A percentile compares a stretch with the other conserved stretches of the same genome.
Conservation (phyloP, 352 stramenopile species). For the Pythium folliculosum region DNA sequence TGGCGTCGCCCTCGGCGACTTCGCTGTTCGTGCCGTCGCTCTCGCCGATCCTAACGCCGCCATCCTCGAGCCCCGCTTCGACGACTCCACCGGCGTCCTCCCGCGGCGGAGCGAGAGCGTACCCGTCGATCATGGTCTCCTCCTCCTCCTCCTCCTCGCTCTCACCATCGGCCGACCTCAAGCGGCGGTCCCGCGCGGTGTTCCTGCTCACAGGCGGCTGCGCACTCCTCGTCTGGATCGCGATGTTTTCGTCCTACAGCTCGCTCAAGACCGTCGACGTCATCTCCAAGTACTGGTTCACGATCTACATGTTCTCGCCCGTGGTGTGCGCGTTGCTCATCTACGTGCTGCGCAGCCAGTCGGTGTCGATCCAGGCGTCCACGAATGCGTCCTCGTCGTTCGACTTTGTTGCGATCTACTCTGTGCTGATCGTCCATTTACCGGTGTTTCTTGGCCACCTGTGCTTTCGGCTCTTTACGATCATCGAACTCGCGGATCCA, state of each 20-base stretch:
- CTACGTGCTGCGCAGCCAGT: constrained; percentile 37
- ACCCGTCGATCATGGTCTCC: constrained; percentile 20
- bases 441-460: constrained; percentile 83
- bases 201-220: constrained; percentile 47
- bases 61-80: neutral
- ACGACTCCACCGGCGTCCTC: constrained; percentile 15
- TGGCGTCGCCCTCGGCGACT: constrained; percentile 14
- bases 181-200: constrained; percentile 28
- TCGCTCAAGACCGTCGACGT: constrained; percentile 34
- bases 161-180: neutral
- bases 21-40: constrained; percentile 15
- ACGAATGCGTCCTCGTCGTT: constrained; percentile 36
- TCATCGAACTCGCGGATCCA: constrained; percentile 44
- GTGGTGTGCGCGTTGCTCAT: constrained; percentile 63
- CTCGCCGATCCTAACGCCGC: constrained; percentile 15
- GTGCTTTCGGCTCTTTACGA: constrained; percentile 70
- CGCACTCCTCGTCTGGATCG: constrained; percentile 51
- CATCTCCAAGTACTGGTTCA: constrained; percentile 53
- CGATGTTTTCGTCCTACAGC: constrained; percentile 76
- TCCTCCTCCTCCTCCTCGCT: constrained; percentile 13
- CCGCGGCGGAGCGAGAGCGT: constrained; percentile 1
- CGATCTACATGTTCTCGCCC: constrained; percentile 63
- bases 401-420: constrained; percentile 74
- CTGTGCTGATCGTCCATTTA: constrained; percentile 73
- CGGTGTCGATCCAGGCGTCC: constrained; percentile 33